Base-by-base conservation (phyloP, 148 eudicot species). In the Fagopyrum esculentum region DNA sequence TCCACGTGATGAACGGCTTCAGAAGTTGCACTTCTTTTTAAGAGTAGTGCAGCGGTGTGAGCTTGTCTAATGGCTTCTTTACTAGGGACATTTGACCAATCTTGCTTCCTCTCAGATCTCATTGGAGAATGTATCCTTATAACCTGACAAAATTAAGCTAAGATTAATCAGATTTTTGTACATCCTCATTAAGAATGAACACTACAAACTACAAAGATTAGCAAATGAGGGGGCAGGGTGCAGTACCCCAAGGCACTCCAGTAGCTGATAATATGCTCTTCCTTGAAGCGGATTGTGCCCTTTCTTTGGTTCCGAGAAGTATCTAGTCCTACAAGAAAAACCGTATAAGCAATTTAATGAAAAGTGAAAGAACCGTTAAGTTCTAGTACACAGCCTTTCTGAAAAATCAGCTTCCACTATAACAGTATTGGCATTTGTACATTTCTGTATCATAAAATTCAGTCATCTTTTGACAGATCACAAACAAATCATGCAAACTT, bases 231-330 rank as follows among this genome's bases (percentile, higher is more conserved):
- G 12, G 40, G 40, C 40, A 35, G 40, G 40, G 22, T 12, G 49
- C 73, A 87, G 77, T 86, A 95, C 98, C 83, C 98, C 98, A 26
- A 95, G 93, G 83, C 98, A 95, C 81, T 95, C 98, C n/a, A 95
- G 91, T 54, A 92, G 92, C 85, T 95, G 98, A 87, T 92, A 95
- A 79, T 95, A 95, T 22, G 98, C 98, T 80, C 98, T 83, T 82
- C 98, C 98, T 88, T 95, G 98, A 81, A 95, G 98, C 74, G 98
- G 97, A 84, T 95, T 95, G 85, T 95, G 97, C 77, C 98, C 98
- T 79, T 89, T 84, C 80, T 91, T 90, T 55, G 98, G 97, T 78
- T 88, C 86, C 11, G 98, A 92, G 89, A 95, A 95, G 85, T 95
- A 95, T 69, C 98, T 85, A 47, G 98, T 95, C 98, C 98, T 92